phyloP scores from a whole-genome alignment of 768 basidiomycete genomes.

The Rhodocollybia butyracea region DNA sequence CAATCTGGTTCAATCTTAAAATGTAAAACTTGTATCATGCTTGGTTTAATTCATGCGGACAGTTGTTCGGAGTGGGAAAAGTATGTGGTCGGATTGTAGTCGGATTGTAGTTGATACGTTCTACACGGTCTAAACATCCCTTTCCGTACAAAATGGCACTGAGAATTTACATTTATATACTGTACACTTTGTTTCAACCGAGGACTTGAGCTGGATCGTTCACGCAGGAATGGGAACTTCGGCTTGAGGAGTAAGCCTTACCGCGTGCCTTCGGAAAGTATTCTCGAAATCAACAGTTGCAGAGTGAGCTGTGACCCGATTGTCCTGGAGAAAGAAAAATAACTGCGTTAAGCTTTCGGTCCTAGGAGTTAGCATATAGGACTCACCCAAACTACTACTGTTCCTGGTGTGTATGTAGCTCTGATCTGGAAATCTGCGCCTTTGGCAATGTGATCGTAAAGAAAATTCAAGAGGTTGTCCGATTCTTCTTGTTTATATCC shows the following conservation, averaged over 20 bases:
- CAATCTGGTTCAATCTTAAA: neutral
- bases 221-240: constrained; percentile 39
- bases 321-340: constrained; percentile 29
- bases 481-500: constrained; percentile 55
- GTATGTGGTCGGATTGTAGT: no score
- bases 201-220: neutral
- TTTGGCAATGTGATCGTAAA: constrained; percentile 50
- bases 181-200: neutral
- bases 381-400: constrained; percentile 54
- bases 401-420: constrained; percentile 48
- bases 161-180: no score
- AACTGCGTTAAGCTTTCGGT: neutral
- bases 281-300: constrained; percentile 37
- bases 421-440: constrained; percentile 49
- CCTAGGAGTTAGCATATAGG: neutral
- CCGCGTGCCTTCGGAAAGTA: constrained; percentile 39
- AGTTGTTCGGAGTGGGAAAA: no score
- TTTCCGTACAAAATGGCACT: no score
- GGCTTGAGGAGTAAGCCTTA: constrained; percentile 46
- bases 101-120: no score
- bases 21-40: neutral
- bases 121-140: no score
- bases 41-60: neutral
- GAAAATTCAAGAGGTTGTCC: constrained; percentile 51
- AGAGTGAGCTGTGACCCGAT: constrained; percentile 46